phyloP scores from a whole-genome alignment of 75 land plant species.

The Pinus taeda region DNA sequence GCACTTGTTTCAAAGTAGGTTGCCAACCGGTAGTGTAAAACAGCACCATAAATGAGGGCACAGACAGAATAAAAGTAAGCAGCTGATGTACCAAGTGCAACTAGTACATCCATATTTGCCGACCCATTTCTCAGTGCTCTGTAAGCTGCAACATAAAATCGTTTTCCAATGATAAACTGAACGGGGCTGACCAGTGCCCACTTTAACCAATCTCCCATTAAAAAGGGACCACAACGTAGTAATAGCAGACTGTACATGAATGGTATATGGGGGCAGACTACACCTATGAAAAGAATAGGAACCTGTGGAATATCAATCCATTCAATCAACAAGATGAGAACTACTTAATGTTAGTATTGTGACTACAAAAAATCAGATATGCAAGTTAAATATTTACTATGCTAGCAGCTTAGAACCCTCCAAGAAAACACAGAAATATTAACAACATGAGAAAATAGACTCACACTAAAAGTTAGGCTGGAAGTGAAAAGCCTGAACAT shows the following conservation, averaged over 20 bases:
- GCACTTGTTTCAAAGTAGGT: constrained; percentile 95
- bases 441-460: constrained; percentile 20
- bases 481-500: constrained; percentile 71
- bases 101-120: constrained; percentile 95
- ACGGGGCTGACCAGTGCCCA: constrained; percentile 89
- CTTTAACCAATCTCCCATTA: constrained; percentile 80
- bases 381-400: neutral
- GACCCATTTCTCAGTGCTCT: constrained; percentile 63
- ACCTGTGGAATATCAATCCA: constrained; percentile 41
- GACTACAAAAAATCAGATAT: constrained; percentile 1
- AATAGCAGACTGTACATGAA: constrained; percentile 47
- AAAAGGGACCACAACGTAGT: constrained; percentile 81
- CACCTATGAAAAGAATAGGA: constrained; percentile 74
- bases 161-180: constrained; percentile 76
- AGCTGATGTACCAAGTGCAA: constrained; percentile 93
- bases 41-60: constrained; percentile 63
- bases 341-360: neutral
- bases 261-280: constrained; percentile 74
- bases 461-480: constrained; percentile 80
- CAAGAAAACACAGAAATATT: neutral
- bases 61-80: constrained; percentile 95
- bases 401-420: neutral
- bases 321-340: neutral
- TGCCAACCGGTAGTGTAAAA: constrained; percentile 62
- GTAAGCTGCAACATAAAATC: constrained; percentile 64